A percentile compares a stretch with the other conserved stretches of the same genome.
These are phyloP conservation scores for Talaromyces sp. DNA, from an alignment of 2,329 filamentous ascomycete genomes.

Conservation along the genomic window DNA sequence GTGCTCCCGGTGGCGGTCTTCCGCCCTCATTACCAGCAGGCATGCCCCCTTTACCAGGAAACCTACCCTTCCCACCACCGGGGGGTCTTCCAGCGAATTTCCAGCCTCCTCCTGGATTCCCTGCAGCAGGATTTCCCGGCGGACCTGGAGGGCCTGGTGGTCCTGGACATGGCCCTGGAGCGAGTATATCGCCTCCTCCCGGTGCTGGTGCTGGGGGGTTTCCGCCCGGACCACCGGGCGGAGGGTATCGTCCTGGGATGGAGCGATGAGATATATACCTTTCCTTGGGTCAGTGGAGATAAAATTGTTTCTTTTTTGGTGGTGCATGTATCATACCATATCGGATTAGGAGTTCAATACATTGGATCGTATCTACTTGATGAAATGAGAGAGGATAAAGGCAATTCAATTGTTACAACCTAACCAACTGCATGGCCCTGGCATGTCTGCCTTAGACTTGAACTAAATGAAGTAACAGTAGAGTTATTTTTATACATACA, in stretches of 20 bases:
- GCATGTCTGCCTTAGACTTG: not conserved
- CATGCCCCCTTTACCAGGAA: constrained; percentile 34
- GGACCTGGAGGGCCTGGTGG: too few relatives aligned
- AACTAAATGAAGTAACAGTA: not conserved
- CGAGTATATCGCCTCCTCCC: constrained; percentile 17
- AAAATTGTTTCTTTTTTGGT: not conserved
- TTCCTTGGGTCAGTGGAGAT: too few relatives aligned
- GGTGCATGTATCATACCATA: not conserved
- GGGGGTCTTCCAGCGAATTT: constrained; percentile 44
- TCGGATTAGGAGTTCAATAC: not conserved
- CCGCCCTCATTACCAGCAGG: constrained; percentile 18
- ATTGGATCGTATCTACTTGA: not conserved
- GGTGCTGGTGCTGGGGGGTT: not conserved
- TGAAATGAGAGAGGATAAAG: not conserved
- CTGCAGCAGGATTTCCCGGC: constrained; percentile 27
- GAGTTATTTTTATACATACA: constrained; percentile 1
- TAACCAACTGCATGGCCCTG: not conserved
- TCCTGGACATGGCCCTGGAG: constrained; percentile 16
- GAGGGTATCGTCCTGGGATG: constrained; percentile 3
- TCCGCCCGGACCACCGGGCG: constrained; percentile 2
- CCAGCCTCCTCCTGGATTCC: constrained; percentile 38
- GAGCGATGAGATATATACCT: not conserved
- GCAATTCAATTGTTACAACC: not conserved
- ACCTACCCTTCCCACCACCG: constrained; percentile 38
- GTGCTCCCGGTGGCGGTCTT: not conserved